Evolutionary conservation across 805 yeast genomes (phyloP), one percentile per base, ranked within the genome.

Genomic region (Ogataea polymorpha): DNA sequence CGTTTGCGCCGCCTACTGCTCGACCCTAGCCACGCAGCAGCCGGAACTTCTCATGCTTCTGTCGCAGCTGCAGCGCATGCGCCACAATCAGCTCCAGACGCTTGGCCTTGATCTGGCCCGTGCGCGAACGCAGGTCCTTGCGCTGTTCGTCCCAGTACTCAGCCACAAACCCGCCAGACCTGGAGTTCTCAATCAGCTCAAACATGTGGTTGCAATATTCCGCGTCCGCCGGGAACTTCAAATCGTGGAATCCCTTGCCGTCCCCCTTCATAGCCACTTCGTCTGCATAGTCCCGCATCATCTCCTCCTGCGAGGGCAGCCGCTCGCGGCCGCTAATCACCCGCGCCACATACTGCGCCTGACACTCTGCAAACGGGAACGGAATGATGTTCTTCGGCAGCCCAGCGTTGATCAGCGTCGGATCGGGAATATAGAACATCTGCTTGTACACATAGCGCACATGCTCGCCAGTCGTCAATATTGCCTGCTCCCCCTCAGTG

Each of bases 221-320:
- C 1, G 74, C 78, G 50, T 84, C 93, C 33, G 62, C 62, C 9
- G 86, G 86, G 49, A 59, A 70, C 12, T 63, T 65, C 57, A 82
- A 55, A 42, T 70, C 74, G 53, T 82, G 87, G 59, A 72, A 76
- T 2, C 57, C 50, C 20, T 69, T 58, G 13, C 73, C 76, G 11
- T 66, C 65, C 6, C 84, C 86, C 42, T 72, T 68, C 6, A 39
- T 49, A 12, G 59, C 62, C 10, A 69, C 24, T 41, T 72, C 68
- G 17, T 46, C 44, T 9, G 46, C 42, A 41, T 68, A 70, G 44
- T 52, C 56, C 15, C 49, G 32, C 5, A 53, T 25, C 73, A 71
- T 72, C 17, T 60, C 64, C 20, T 57, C 59, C 14, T 50, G 35
- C 5, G 65, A 37, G 1, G 79, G 80, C 33, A 74, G 57, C n/a